Evolutionary conservation across 805 yeast genomes (phyloP).

Genomic region (Candida tibetensis): DNA sequence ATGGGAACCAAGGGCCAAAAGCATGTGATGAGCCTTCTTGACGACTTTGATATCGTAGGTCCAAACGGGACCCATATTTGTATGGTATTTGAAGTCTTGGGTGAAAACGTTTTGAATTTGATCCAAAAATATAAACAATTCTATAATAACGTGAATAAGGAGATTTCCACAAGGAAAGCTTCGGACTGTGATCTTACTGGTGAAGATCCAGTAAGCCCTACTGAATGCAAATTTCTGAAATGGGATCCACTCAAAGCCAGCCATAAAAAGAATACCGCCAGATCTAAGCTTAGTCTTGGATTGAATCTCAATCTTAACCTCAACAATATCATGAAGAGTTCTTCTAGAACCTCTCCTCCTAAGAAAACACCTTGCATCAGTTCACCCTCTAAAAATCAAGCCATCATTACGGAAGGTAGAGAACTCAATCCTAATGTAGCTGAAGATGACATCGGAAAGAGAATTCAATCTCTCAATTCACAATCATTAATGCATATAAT

Average conservation of each 20-base stretch:
- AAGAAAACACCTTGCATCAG: conserved; percentile 1
- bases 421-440: conserved; percentile 5
- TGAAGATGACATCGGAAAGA: conserved; percentile 7
- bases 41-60: conserved; percentile 54
- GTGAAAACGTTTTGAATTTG: conserved; percentile 55
- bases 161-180: conserved; percentile 5
- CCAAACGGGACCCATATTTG: conserved; percentile 65
- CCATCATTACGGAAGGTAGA: background rate
- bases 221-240: conserved; percentile 15
- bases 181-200: background rate
- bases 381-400: background rate
- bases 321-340: conserved; percentile 2
- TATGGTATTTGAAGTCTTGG: conserved; percentile 65
- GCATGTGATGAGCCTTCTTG: conserved; percentile 52
- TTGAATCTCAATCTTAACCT: conserved; percentile 3
- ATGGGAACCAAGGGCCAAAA: background rate
- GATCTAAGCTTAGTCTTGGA: conserved; percentile 22
- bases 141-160: conserved; percentile 25
- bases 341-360: background rate
- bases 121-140: conserved; percentile 46
- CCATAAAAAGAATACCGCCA: conserved; percentile 15
- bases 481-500: conserved; percentile 29
- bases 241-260: conserved; percentile 16
- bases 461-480: conserved; percentile 14
- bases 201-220: background rate